Base-by-base conservation (phyloP, 495 filamentous ascomycete species). In the Ascobolus immersus region DNA sequence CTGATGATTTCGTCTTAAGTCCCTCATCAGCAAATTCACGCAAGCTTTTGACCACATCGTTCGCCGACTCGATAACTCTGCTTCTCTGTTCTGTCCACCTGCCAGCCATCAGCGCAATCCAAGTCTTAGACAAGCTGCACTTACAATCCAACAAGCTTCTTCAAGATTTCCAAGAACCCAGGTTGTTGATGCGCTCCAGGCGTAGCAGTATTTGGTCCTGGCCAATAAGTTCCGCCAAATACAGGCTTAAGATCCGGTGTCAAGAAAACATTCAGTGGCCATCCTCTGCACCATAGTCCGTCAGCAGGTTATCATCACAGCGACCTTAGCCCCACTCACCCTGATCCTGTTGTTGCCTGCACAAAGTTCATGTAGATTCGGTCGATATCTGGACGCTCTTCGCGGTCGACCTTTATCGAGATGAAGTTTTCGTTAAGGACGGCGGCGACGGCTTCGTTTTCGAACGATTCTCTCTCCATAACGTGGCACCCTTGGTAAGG, bases 321-420 rank as follows among this genome's bases (percentile, higher is more conserved):
- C 15, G 1, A 4, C 21, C 14, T n/a, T 19, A 4, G 25, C 2
- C 11, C 11, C 31, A 13, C 37, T 32, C 27, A 49, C 45, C 81
- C 89, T 2, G 73, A 79, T 13, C 79, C 80, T 22, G 73, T 90
- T 11, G 84, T 82, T 4, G 82, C 84, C 56, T 91, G 78, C 20
- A 50, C 77, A 55, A 89, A 96, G 55, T 92, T 91, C 76, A 93
- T 90, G 50, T 94, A 96, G 37, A 94, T 81, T 33, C 79, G 73
- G 49, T 96, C 86, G 43, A 94, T 67, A 50, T 94, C 82, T 2
- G 89, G 86, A 21, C 84, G 73, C 51, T 93, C 84, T 52, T 96
- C 86, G 19, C 47, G 69, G 50, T 96, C 86, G 42, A 94, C 64
- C 42, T 92, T 75, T 52, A 96, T 72, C 5, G 86, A 86, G 15